Conservation (phyloP, 306 rosid genomes). For the Begonia loranthoides region DNA sequence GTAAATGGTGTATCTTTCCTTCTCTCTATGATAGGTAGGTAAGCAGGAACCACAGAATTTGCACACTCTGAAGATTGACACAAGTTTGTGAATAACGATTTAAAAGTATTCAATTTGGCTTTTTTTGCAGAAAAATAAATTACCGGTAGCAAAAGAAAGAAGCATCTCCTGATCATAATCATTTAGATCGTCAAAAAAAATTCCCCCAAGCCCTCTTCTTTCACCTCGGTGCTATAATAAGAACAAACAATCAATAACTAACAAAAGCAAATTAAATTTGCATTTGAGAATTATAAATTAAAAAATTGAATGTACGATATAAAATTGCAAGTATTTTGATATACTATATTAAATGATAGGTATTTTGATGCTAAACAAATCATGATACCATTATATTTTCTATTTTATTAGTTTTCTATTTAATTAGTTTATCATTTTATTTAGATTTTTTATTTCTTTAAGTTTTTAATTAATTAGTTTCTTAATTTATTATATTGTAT, state of each 20-base stretch:
- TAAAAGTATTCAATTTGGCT: neutral
- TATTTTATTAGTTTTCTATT: too few relatives aligned
- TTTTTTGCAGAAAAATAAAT: constrained; percentile 8
- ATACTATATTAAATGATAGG: too few relatives aligned
- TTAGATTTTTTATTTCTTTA: too few relatives aligned
- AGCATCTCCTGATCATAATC: constrained; percentile 98
- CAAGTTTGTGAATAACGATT: constrained; percentile 6
- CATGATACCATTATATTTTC: too few relatives aligned
- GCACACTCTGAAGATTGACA: constrained; percentile 62
- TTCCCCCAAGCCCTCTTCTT: constrained; percentile 97
- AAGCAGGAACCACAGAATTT: constrained; percentile 84
- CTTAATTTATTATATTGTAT: too few relatives aligned
- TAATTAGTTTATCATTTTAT: too few relatives aligned
- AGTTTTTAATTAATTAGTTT: too few relatives aligned
- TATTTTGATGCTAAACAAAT: too few relatives aligned
- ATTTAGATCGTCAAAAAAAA: constrained; percentile 89
- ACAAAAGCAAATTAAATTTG: neutral
- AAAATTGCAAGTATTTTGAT: too few relatives aligned
- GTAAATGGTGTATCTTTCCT: constrained; percentile 73
- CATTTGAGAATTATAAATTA: too few relatives aligned
- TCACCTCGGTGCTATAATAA: constrained; percentile 77
- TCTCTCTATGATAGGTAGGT: constrained; percentile 81
- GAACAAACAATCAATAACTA: constrained; percentile 12
- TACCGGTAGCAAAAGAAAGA: constrained; percentile 90
- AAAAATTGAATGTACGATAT: too few relatives aligned